Evolutionary conservation across 2,329 filamentous ascomycete genomes (phyloP).

Genomic region (Fusarium sp.): DNA sequence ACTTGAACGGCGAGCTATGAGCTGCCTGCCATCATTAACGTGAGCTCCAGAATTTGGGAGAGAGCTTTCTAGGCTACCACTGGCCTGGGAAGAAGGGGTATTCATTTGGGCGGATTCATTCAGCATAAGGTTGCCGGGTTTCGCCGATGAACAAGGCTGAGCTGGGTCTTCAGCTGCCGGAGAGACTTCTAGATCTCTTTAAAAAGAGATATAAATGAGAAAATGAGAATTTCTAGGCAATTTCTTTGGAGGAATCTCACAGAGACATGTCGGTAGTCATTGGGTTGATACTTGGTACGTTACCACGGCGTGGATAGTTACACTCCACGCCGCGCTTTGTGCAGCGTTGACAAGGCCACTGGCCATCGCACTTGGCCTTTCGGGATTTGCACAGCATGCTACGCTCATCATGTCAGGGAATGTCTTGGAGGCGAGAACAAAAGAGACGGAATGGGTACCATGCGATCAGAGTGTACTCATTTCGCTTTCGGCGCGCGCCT

Average conservation of each 20-base stretch:
- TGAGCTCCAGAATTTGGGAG: background rate
- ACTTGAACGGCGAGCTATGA: background rate
- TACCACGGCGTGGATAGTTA: background rate
- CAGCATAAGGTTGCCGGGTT: fast-evolving
- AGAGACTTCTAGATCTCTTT: background rate
- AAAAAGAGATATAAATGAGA: fast-evolving
- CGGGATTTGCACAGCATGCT: background rate
- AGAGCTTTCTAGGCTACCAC: background rate
- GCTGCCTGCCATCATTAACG: background rate
- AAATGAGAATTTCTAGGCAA: no score
- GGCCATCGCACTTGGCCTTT: background rate
- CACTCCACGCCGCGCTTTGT: background rate
- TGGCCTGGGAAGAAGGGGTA: fast-evolving
- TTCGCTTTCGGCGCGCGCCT: background rate
- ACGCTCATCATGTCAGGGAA: fast-evolving
- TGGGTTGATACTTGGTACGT: background rate
- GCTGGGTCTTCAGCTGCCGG: background rate
- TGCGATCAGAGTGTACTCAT: background rate
- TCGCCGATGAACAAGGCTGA: background rate
- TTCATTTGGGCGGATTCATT: fast-evolving
- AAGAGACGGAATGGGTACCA: background rate
- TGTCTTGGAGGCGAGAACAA: fast-evolving
- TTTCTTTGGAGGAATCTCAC: background rate
- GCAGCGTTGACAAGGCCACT: background rate
- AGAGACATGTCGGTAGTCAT: background rate